These are phyloP conservation scores for Torulaspora maleeae DNA, from an alignment of 805 yeast genomes.

Conservation along the genomic window DNA sequence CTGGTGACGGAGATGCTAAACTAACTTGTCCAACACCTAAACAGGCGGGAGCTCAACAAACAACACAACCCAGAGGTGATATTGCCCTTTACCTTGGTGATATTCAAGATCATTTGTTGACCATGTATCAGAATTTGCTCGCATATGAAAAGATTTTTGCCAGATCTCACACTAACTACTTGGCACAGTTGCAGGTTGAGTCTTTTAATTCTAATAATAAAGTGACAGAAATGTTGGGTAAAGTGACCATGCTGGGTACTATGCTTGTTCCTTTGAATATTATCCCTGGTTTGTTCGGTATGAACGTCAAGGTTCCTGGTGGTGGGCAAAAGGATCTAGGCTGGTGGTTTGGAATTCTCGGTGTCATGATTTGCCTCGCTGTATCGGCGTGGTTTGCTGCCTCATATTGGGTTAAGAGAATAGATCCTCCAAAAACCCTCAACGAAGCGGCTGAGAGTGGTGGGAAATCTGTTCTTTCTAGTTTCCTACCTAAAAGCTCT, in stretches of 20 bases:
- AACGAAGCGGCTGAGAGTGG: conserved; percentile 35
- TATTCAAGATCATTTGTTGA: conserved; percentile 93
- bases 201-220: conserved; percentile 80
- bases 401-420: conserved; percentile 39
- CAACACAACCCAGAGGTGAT: conserved; percentile 74
- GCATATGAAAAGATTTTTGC: conserved; percentile 92
- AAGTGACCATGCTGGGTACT: conserved; percentile 87
- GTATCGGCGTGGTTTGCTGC: conserved; percentile 40
- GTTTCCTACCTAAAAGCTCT: conserved; percentile 17
- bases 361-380: conserved; percentile 44
- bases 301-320: conserved; percentile 91
- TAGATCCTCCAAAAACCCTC: conserved; percentile 32
- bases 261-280: conserved; percentile 84
- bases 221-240: conserved; percentile 81
- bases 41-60: conserved; percentile 17
- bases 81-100: conserved; percentile 90
- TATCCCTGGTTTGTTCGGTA: conserved; percentile 89
- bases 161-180: conserved; percentile 84
- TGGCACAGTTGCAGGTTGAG: conserved; percentile 92
- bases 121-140: conserved; percentile 87
- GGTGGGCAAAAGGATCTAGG: conserved; percentile 34
- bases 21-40: conserved; percentile 6
- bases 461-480: conserved; percentile 34
- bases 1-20: conserved; percentile 7
- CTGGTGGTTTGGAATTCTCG: conserved; percentile 71